Base-by-base conservation (phyloP, 176 grass and related monocot genomes). In the Alopecurus myosuroides region DNA sequence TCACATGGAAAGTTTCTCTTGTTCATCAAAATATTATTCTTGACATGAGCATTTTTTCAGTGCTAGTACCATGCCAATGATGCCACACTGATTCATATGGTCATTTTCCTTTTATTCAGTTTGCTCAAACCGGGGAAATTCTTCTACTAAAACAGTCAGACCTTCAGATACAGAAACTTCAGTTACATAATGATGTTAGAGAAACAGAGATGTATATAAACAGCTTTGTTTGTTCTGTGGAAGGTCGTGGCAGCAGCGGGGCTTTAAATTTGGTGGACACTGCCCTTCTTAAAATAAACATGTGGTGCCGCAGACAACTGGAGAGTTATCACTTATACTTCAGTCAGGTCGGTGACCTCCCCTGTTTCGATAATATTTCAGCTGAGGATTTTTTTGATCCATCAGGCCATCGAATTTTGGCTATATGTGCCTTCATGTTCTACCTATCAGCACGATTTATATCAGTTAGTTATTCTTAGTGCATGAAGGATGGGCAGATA, bases 281-380 rank as follows among this genome's bases (percentile, higher is more conserved):
- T 77, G 67, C 85, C 82, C 48, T 95, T 70, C 72, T 86, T 70
- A 93, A 91, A 87, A 88, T 98, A 79, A 85, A 81, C 42, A 31
- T 13, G 52, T 98, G 91, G 86, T 98, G 92, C 64, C 26, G 4
- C 41, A 84, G 76, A 68, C 92, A 98, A 81, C 81, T 98, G 78
- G 73, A 91, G 76, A 90, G 90, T 71, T 98, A 95, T 88, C 95
- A 98, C 75, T 68, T 87, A 64, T 64, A 91, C 86, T 98, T 95
- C 89, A 84, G 61, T 87, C 81, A 95, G 95, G 95, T 98, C 76
- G 51, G 83, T 42, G 55, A 77, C 29, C 46, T 73, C 28, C 42
- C 65, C 79, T 74, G 65, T 72, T 74, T 82, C 65, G 7, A 73
- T 28, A 68, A 20, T 30, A 31, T 79, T 86, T 82, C 22, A 77